A percentile compares a stretch with the other conserved stretches of the same genome.
These are phyloP conservation scores for Smittium mucronatum DNA, from an alignment of 371 early-diverging fungal genomes.

Conservation along the genomic window DNA sequence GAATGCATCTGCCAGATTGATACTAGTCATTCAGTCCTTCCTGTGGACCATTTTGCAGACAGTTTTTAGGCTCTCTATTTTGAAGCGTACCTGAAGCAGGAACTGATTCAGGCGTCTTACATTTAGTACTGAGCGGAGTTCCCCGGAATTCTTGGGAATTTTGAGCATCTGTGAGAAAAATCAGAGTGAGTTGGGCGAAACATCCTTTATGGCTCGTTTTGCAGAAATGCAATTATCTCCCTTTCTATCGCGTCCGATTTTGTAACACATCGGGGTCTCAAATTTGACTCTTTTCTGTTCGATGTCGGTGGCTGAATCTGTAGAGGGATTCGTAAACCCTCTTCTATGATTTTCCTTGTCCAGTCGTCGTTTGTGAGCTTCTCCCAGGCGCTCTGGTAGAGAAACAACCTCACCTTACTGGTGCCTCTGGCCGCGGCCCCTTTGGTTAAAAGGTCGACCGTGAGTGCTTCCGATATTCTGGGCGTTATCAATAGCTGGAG, in stretches of 20 bases:
- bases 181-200: background rate
- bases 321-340: constrained; percentile 1
- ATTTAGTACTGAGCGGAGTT: constrained; percentile 1
- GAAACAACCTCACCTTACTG: background rate
- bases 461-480: background rate
- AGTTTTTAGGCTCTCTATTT: background rate
- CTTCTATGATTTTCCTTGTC: background rate
- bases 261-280: background rate
- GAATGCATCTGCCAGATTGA: constrained; percentile 3
- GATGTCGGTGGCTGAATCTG: background rate
- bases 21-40: constrained; percentile 5
- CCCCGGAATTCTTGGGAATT: constrained; percentile 5
- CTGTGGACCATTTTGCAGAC: background rate
- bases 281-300: background rate
- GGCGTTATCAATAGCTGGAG: background rate
- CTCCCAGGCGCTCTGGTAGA: constrained; percentile 1
- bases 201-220: constrained; percentile 6
- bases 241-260: background rate
- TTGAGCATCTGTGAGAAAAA: background rate
- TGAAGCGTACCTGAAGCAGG: background rate
- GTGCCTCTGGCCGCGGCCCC: background rate
- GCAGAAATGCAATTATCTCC: constrained; percentile 3
- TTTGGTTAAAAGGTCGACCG: background rate
- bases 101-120: background rate
- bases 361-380: constrained; percentile 1